Percentiles rank a stretch among this genome's conserved stretches.
Evolutionary conservation across 148 eudicot genomes (phyloP).

Genomic region (Heliosperma pusillum): DNA sequence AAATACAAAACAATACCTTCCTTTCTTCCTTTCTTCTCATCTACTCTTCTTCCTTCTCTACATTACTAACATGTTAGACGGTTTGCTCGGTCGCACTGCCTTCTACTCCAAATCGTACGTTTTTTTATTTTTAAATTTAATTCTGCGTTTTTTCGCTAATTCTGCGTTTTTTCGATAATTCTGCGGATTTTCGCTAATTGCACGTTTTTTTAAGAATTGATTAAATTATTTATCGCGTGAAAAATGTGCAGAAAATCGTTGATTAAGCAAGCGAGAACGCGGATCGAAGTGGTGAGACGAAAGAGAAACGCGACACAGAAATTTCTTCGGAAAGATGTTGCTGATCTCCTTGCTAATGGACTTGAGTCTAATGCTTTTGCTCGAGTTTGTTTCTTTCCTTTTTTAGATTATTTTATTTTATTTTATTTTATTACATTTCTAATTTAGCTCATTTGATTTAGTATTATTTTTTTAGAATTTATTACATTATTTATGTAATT

Average conservation of each 20-base stretch:
- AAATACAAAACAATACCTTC: neutral
- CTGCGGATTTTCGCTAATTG: no score
- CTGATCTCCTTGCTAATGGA: constrained; percentile 68
- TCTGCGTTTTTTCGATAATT: neutral
- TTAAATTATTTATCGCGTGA: neutral
- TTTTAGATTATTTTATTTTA: neutral
- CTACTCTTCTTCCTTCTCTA: neutral
- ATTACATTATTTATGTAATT: no score
- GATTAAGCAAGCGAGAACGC: constrained; percentile 59
- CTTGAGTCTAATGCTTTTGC: constrained; percentile 71
- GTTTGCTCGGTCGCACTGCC: neutral
- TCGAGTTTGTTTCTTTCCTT: constrained; percentile 29
- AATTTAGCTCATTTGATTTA: neutral
- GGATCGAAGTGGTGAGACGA: constrained; percentile 64
- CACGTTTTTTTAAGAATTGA: no score
- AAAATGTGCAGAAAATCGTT: constrained; percentile 32
- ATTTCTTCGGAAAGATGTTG: constrained; percentile 79
- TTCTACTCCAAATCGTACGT: neutral
- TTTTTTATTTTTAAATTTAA: no score
- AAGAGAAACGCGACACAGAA: constrained; percentile 77
- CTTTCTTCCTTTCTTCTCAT: neutral
- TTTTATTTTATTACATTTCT: neutral
- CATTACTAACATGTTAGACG: neutral
- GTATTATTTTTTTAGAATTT: no score
- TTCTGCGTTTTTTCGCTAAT: no score